Evolutionary conservation across 2,329 filamentous ascomycete species (phyloP).

Genomic region (Clonostachys byssicola): DNA sequence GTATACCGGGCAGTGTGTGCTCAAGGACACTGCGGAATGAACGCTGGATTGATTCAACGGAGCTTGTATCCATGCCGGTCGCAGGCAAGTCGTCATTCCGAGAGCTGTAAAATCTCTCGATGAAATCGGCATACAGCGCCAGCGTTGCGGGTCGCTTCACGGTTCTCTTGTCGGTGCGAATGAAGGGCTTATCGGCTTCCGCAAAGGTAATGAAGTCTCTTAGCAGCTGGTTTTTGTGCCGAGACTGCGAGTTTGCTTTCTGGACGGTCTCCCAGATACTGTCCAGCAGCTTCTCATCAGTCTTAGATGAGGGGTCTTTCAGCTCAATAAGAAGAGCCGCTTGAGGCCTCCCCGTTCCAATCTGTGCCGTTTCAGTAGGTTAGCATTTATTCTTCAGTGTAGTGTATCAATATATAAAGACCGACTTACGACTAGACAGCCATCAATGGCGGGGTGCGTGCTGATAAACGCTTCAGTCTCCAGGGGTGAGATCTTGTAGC

Average conservation of each 20-base stretch:
- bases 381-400: too few relatives aligned
- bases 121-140: slow-evolving; percentile 34
- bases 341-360: slow-evolving; percentile 19
- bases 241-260: slow-evolving; percentile 40
- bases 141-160: slow-evolving; percentile 34
- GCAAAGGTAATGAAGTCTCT: slow-evolving; percentile 26
- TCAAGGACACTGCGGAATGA: slow-evolving; percentile 10
- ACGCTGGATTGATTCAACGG: slow-evolving; percentile 11
- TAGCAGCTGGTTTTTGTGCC: slow-evolving; percentile 16
- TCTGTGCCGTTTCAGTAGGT: too few relatives aligned
- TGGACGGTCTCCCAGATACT: slow-evolving; percentile 37
- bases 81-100: slow-evolving; percentile 6
- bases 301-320: slow-evolving; percentile 12
- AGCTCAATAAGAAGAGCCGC: slow-evolving; percentile 34
- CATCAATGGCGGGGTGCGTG: slow-evolving; percentile 17
- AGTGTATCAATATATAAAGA: too few relatives aligned
- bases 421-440: slow-evolving; percentile 16
- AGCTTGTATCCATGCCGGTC: slow-evolving; percentile 11
- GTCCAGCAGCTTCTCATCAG: slow-evolving; percentile 26
- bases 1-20: slow-evolving; percentile 9
- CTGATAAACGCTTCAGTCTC: slow-evolving; percentile 24
- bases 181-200: slow-evolving; percentile 33
- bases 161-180: slow-evolving; percentile 38
- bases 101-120: slow-evolving; percentile 36
- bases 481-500: slow-evolving; percentile 35